Conservation (phyloP, 257 asterid species). For the Rauvolfia tetraphylla region DNA sequence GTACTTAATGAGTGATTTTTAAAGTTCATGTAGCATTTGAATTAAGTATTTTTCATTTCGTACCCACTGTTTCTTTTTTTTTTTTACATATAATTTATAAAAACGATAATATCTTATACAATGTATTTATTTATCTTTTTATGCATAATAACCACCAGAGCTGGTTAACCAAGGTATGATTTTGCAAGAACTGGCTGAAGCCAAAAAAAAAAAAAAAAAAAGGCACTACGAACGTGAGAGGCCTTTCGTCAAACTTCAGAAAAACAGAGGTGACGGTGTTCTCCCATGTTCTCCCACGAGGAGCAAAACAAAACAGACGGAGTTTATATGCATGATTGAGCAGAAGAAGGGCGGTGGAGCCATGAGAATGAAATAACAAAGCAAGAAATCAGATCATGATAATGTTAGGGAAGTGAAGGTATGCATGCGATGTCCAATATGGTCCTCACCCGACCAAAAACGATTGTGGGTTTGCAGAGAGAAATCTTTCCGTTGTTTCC, state of each 20-base stretch:
- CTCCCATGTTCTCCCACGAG: conserved; percentile 3
- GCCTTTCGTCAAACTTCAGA: neutral
- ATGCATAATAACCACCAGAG: neutral
- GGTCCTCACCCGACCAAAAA: conserved; percentile 5
- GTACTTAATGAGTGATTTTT: neutral
- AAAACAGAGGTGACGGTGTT: neutral
- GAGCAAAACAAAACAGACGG: neutral
- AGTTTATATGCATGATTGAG: conserved; percentile 4
- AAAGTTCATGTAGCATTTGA: neutral
- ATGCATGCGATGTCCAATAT: conserved; percentile 15
- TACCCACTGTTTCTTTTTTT: neutral
- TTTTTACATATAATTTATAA: too few species aligned
- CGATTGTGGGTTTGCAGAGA: conserved; percentile 10
- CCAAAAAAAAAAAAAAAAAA: too few species aligned
- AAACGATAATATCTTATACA: too few species aligned
- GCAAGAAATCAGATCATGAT: neutral
- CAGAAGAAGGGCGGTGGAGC: conserved; percentile 1
- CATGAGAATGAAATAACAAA: conserved; percentile 11
- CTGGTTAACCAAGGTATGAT: neutral
- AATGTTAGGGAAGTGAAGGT: neutral
- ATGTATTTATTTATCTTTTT: too few species aligned
- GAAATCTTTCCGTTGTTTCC: conserved; percentile 8
- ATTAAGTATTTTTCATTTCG: neutral
- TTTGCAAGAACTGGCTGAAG: neutral
- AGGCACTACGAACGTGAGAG: conserved; percentile 4